Percentiles rank a stretch among this genome's conserved stretches.
Conservation (phyloP, 2,329 filamentous ascomycete species). For the Juglanconis sp. region DNA sequence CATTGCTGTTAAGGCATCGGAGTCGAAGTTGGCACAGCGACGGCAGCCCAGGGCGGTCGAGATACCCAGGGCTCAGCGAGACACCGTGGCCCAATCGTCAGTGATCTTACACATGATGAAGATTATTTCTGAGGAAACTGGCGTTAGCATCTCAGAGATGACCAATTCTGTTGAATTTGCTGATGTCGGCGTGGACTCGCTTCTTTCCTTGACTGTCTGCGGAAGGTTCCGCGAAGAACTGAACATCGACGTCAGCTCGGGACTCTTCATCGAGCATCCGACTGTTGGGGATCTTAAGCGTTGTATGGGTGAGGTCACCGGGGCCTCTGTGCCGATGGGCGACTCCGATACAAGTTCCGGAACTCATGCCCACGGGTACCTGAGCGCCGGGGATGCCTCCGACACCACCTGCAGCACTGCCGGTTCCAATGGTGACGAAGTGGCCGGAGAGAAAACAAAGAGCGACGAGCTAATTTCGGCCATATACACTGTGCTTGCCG, state of each 20-base stretch:
- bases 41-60: no score
- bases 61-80: no score
- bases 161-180: slow-evolving; percentile 26
- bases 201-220: slow-evolving; percentile 30
- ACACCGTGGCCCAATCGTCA: neutral
- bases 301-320: neutral
- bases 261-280: slow-evolving; percentile 26
- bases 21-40: no score
- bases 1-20: no score
- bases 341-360: neutral
- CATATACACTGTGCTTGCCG: slow-evolving; percentile 24
- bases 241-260: slow-evolving; percentile 26
- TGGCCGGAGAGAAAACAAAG: no score
- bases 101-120: neutral
- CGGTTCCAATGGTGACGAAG: neutral
- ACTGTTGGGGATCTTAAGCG: slow-evolving; percentile 17
- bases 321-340: neutral
- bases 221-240: slow-evolving; percentile 31
- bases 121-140: slow-evolving; percentile 8
- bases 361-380: neutral
- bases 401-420: neutral
- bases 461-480: no score
- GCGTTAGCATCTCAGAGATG: neutral
- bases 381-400: no score
- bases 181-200: slow-evolving; percentile 33